Conservation (phyloP, 1,284 basidiomycete genomes). For the Apiotrichum laibachii region DNA sequence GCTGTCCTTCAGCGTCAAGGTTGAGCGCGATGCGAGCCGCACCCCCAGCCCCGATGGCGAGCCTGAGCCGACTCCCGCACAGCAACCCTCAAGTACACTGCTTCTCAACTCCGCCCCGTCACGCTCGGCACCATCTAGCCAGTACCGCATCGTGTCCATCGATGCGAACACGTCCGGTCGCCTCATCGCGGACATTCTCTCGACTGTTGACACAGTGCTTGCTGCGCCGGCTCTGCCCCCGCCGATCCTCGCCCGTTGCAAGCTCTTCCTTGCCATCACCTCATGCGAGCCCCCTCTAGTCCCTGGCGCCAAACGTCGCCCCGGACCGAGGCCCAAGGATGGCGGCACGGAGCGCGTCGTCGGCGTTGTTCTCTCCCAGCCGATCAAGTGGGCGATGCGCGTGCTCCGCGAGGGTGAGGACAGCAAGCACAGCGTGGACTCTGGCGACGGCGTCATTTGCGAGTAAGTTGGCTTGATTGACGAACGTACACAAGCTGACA, state of each 20-base stretch:
- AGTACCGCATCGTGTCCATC: slow-evolving; percentile 30
- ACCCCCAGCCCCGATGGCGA: neutral
- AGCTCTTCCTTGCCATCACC: slow-evolving; percentile 50
- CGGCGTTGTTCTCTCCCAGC: slow-evolving; percentile 50
- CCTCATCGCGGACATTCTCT: slow-evolving; percentile 48
- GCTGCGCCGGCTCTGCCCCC: slow-evolving; percentile 46
- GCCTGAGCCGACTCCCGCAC: no score
- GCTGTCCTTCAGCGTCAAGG: neutral
- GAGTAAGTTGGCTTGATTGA: slow-evolving; percentile 42
- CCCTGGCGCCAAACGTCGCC: slow-evolving; percentile 13
- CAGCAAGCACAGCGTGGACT: slow-evolving; percentile 33
- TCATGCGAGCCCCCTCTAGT: slow-evolving; percentile 24
- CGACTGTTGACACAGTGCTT: slow-evolving; percentile 51
- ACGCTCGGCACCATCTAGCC: neutral
- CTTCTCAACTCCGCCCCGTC: no score
- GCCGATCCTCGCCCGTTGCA: slow-evolving; percentile 44
- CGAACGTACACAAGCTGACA: neutral
- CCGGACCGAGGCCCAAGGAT: slow-evolving; percentile 1
- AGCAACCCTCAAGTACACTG: no score
- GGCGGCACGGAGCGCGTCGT: slow-evolving; percentile 42
- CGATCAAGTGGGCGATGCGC: slow-evolving; percentile 50
- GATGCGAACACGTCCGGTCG: slow-evolving; percentile 34
- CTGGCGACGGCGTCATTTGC: slow-evolving; percentile 51
- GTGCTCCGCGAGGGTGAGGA: slow-evolving; percentile 31
- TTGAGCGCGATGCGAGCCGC: neutral